These are phyloP conservation scores for Cryptococcus sp. DNA, from an alignment of 1,284 basidiomycete species.

Conservation along the genomic window DNA sequence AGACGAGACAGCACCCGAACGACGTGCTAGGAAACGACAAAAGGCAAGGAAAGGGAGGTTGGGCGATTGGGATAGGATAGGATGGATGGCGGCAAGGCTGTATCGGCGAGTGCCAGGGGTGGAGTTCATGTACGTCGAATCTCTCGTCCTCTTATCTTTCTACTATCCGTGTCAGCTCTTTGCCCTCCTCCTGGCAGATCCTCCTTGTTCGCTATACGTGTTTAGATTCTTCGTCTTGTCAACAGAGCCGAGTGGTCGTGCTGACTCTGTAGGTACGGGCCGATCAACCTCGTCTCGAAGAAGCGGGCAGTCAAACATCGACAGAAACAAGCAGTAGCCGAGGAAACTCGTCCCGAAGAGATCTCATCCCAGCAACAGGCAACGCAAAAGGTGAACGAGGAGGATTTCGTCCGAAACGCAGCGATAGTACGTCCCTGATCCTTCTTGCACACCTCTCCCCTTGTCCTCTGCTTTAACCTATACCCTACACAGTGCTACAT, in stretches of 20 bases:
- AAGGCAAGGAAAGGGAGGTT: slow-evolving; percentile 15
- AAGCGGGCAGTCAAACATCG: slow-evolving; percentile 10
- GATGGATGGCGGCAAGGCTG: slow-evolving; percentile 44
- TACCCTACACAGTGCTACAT: no score
- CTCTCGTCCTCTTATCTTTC: neutral
- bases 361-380: slow-evolving; percentile 8
- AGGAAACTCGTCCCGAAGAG: slow-evolving; percentile 26
- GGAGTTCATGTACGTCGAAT: slow-evolving; percentile 48
- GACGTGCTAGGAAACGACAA: slow-evolving; percentile 12
- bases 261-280: no score
- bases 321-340: slow-evolving; percentile 9
- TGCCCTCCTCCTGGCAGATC: no score
- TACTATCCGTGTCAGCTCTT: slow-evolving; percentile 17
- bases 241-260: no score
- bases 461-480: no score
- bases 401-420: slow-evolving; percentile 24
- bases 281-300: slow-evolving; percentile 22
- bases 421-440: slow-evolving; percentile 13
- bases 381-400: slow-evolving; percentile 14
- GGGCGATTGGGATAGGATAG: slow-evolving; percentile 45
- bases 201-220: no score
- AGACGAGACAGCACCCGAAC: slow-evolving; percentile 25
- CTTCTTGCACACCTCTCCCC: no score
- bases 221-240: no score
- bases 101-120: slow-evolving; percentile 41